Evolutionary conservation across 2,329 filamentous ascomycete species (phyloP), one percentile per base, ranked within the genome.

Genomic region (Daldinia sp.): DNA sequence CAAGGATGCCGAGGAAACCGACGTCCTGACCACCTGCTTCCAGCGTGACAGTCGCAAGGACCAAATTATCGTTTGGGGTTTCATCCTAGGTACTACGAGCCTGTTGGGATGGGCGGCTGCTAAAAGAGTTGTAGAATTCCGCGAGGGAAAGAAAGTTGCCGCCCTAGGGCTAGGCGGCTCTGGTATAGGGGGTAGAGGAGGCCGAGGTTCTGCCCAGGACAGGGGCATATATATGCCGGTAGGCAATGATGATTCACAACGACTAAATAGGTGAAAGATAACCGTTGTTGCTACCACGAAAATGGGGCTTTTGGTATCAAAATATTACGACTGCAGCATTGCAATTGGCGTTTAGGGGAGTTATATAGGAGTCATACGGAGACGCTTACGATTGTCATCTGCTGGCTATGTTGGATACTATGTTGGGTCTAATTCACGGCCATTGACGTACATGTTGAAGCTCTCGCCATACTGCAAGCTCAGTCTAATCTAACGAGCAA

Each of bases 21-120:
- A 90, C 74, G 86, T 90, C 20, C 80, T 87, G 46, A 89, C 89
- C 30, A 82, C 84, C 75, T 91, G 89, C 77, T 91, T 91, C 79
- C 88, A 90, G 82, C 85, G 89, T 70, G 89, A 91, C 78, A 89
- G 86, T 77, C 85, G 85, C 78, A 91, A 91, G 80, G 89, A 91
- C 79, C 85, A 86, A 79, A 84, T 90, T 72, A 90, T 91, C 39
- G 89, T 91, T 3, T 88, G 89, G 85, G 85, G 82, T 0, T 91
- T 91, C 78, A 85, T 91, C 55, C 76, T 88, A 9, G 87, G 85
- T 60, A 90, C 87, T 0, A 74, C 84, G 3, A 88, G 87, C 0
- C 77, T 91, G 67, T 79, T 91, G 56, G 87, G 84, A 28, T 90
- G 88, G 88, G 87, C 88, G 6, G 86, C 81, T 6, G 80, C 85